These are phyloP conservation scores for Eimeria maxima DNA, from an alignment of 169 alveolate genomes.

Conservation along the genomic window DNA sequence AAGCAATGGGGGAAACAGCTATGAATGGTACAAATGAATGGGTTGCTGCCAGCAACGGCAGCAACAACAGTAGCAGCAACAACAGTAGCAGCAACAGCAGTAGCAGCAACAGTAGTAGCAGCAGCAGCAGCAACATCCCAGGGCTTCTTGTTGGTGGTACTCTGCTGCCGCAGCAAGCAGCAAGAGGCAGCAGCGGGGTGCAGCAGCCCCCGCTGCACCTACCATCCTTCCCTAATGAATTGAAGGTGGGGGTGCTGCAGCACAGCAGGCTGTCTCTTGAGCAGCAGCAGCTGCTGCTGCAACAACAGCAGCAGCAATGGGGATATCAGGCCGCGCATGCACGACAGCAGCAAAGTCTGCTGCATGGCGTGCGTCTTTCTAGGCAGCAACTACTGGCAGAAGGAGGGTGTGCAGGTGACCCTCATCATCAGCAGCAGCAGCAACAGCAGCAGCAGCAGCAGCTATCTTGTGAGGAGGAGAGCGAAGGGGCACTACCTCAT, in stretches of 20 bases:
- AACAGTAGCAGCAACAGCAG: slow-evolving; percentile 35
- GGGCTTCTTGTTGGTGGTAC: slow-evolving; percentile 17
- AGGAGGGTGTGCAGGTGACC: background rate
- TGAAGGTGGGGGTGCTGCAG: background rate
- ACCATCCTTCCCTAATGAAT: background rate
- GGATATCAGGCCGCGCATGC: background rate
- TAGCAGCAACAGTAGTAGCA: background rate
- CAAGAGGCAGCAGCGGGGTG: slow-evolving; percentile 68
- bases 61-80: slow-evolving; percentile 5
- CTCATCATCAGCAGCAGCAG: slow-evolving; percentile 44
- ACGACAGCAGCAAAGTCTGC: slow-evolving; percentile 65
- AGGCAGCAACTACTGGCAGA: slow-evolving; percentile 51
- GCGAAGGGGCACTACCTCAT: slow-evolving; percentile 55
- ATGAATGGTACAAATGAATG: background rate
- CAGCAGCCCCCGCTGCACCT: slow-evolving; percentile 65
- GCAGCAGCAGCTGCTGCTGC: slow-evolving; percentile 48
- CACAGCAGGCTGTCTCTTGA: background rate
- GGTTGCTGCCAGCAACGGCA: background rate
- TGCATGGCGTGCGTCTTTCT: slow-evolving; percentile 56
- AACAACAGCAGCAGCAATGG: background rate
- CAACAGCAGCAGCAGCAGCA: slow-evolving; percentile 58
- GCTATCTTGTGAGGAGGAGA: slow-evolving; percentile 34
- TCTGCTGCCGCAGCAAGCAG: slow-evolving; percentile 70
- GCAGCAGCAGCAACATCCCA: slow-evolving; percentile 49
- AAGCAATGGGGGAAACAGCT: background rate